Evolutionary conservation across 768 basidiomycete genomes (phyloP).

Genomic region (Tylopilus rubrobrunneus): DNA sequence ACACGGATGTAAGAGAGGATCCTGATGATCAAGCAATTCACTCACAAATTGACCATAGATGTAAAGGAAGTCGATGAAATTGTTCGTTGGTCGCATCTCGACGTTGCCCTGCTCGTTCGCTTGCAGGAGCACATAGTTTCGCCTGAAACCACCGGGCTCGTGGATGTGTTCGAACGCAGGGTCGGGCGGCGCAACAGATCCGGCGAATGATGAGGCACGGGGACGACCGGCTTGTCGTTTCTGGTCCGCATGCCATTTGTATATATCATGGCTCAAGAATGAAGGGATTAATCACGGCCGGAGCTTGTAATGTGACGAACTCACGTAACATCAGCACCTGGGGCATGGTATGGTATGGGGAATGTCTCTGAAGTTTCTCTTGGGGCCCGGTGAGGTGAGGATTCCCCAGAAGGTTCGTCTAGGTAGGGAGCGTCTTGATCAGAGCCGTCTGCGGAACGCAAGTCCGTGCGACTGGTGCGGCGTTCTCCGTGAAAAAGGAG

Average conservation of each 20-base stretch:
- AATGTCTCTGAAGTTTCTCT: constrained; percentile 65
- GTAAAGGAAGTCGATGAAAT: constrained; percentile 92
- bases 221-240: constrained; percentile 55
- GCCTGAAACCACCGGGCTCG: constrained; percentile 91
- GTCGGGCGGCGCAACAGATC: constrained; percentile 47
- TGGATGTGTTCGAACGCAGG: constrained; percentile 91
- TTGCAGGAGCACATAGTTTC: constrained; percentile 77
- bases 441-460: constrained; percentile 21
- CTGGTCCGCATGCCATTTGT: constrained; percentile 89
- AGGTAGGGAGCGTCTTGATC: constrained; percentile 19
- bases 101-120: constrained; percentile 63
- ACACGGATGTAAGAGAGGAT: constrained; percentile 3
- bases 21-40: constrained; percentile 6
- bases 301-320: constrained; percentile 30
- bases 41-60: constrained; percentile 96
- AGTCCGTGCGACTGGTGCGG: constrained; percentile 26
- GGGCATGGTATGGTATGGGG: constrained; percentile 83
- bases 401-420: constrained; percentile 20
- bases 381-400: constrained; percentile 27
- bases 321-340: constrained; percentile 91
- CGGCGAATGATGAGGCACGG: constrained; percentile 70
- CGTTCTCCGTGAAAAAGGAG: constrained; percentile 70
- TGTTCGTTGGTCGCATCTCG: constrained; percentile 64
- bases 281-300: constrained; percentile 12
- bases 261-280: constrained; percentile 73